Evolutionary conservation across 257 asterid species (phyloP).

Genomic region (Leptodermis oblonga): DNA sequence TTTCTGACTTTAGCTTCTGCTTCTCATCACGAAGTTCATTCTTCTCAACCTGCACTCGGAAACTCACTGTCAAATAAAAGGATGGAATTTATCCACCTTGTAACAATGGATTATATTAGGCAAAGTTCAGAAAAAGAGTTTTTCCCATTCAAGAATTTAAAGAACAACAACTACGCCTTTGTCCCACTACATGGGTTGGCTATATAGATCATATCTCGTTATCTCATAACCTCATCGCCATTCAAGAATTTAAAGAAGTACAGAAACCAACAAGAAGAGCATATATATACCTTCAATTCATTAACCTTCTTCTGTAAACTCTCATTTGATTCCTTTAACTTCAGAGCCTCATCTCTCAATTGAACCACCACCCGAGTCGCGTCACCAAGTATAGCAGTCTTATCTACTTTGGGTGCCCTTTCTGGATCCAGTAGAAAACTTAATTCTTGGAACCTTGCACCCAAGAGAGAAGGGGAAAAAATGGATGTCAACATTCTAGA

Average conservation of each 20-base stretch:
- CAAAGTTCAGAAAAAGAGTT: neutral
- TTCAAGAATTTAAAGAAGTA: too few relatives aligned
- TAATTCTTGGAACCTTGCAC: conserved; percentile 52
- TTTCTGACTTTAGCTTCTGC: conserved; percentile 41
- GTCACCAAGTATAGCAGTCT: conserved; percentile 41
- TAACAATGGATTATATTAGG: neutral
- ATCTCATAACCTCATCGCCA: too few relatives aligned
- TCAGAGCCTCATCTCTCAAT: conserved; percentile 53
- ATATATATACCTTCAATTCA: conserved; percentile 47
- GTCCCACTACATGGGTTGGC: too few relatives aligned
- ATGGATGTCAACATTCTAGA: conserved; percentile 9
- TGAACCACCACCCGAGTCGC: conserved; percentile 51
- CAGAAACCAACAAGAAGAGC: neutral
- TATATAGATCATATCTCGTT: too few relatives aligned
- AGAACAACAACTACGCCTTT: neutral
- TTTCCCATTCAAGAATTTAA: neutral
- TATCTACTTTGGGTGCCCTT: conserved; percentile 53
- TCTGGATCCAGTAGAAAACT: conserved; percentile 57
- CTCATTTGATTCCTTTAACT: conserved; percentile 39
- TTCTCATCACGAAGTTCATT: conserved; percentile 58
- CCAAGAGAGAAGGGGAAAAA: conserved; percentile 7
- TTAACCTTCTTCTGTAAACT: conserved; percentile 40
- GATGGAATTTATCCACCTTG: neutral
- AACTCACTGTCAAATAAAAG: neutral
- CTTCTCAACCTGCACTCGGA: conserved; percentile 44